A percentile compares a stretch with the other conserved stretches of the same genome.
These are phyloP conservation scores for Xylariomycetidae sp. DNA, from an alignment of 2,329 filamentous ascomycete genomes.

Conservation along the genomic window DNA sequence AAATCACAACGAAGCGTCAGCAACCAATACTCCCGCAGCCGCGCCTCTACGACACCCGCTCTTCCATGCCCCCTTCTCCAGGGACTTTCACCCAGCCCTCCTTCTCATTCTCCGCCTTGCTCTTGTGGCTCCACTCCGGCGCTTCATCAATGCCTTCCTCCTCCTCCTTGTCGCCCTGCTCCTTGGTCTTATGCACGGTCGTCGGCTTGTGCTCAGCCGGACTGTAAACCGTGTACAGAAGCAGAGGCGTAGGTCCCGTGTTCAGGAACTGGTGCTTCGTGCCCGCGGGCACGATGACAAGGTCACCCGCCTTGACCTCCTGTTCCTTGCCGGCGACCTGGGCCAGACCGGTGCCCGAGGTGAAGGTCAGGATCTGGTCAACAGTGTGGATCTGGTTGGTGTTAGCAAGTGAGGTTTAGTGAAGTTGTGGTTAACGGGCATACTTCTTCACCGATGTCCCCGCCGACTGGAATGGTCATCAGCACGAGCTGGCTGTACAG, in stretches of 20 bases:
- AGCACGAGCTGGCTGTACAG: constrained; percentile 57
- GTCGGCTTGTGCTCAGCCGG: constrained; percentile 56
- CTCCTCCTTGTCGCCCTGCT: constrained; percentile 56
- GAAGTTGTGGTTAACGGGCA: not conserved
- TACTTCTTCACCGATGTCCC: constrained; percentile 63
- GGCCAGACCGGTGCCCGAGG: constrained; percentile 50
- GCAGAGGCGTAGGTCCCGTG: constrained; percentile 50
- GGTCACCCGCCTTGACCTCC: constrained; percentile 31
- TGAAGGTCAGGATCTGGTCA: constrained; percentile 61
- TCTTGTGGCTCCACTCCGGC: constrained; percentile 51
- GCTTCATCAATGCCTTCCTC: constrained; percentile 55
- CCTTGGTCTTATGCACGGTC: constrained; percentile 57
- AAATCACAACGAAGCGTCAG: no score
- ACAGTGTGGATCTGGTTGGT: constrained; percentile 44
- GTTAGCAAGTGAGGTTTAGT: not conserved
- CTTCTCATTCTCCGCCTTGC: constrained; percentile 52
- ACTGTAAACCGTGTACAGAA: constrained; percentile 57
- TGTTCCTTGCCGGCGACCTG: constrained; percentile 55
- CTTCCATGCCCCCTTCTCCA: no score
- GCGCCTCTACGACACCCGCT: no score
- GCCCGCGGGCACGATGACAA: constrained; percentile 51
- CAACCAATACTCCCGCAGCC: no score
- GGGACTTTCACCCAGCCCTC: constrained; percentile 43
- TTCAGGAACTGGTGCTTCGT: constrained; percentile 63
- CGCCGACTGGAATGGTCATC: constrained; percentile 58